A percentile compares a stretch with the other conserved stretches of the same genome.
Conservation (phyloP, 768 basidiomycete species). For the Amanita pseudoporphyria region DNA sequence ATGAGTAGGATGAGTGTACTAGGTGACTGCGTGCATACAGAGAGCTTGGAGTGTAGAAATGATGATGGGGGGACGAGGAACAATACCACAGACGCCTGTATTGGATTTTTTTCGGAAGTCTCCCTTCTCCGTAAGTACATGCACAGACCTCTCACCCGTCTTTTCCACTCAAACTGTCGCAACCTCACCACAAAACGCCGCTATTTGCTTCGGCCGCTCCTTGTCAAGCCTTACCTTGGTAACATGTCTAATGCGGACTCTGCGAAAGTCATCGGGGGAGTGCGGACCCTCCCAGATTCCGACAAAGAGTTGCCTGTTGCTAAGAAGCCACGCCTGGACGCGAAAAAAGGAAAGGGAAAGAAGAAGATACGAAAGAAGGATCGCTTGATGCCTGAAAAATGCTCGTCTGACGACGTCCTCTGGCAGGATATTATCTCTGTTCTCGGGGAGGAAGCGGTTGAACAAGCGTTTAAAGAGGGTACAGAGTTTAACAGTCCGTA, state of each 20-base stretch:
- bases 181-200: background rate
- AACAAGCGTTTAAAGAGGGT: conserved; percentile 36
- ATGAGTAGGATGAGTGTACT: too few relatives aligned
- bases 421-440: conserved; percentile 61
- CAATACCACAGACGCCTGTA: too few relatives aligned
- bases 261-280: background rate
- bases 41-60: too few relatives aligned
- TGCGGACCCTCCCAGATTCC: conserved; percentile 8
- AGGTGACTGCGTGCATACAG: too few relatives aligned
- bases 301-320: conserved; percentile 16
- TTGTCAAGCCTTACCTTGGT: conserved; percentile 2
- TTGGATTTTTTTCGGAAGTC: too few relatives aligned
- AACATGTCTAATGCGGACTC: background rate
- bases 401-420: conserved; percentile 66
- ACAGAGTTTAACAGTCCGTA: conserved; percentile 54
- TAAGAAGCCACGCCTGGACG: conserved; percentile 21
- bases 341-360: conserved; percentile 4
- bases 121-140: too few relatives aligned
- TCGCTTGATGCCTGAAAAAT: conserved; percentile 43
- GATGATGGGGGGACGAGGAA: too few relatives aligned
- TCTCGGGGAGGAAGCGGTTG: conserved; percentile 51
- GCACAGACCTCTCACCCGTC: background rate
- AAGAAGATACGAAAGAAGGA: conserved; percentile 29
- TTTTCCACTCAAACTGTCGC: background rate
- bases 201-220: background rate